Conservation (phyloP, 805 yeast species). For the Soucietia sequanensis region DNA sequence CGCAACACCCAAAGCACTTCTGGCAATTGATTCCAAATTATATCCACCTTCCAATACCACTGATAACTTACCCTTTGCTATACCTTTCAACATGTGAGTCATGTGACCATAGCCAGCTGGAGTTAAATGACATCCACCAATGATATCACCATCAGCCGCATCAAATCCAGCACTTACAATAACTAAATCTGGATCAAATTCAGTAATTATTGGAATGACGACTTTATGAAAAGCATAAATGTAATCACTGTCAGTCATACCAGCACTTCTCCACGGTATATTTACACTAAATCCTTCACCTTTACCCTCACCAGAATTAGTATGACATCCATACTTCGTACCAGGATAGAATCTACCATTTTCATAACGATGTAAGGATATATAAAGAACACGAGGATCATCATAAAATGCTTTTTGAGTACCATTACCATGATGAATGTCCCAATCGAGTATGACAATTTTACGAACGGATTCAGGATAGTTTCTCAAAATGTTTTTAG, state of each 20-base stretch:
- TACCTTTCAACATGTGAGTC: slow-evolving; percentile 85
- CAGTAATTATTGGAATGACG: slow-evolving; percentile 83
- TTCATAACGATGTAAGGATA: slow-evolving; percentile 91
- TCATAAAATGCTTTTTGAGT: slow-evolving; percentile 89
- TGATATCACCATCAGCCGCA: slow-evolving; percentile 97
- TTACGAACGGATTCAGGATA: slow-evolving; percentile 88
- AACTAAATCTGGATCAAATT: slow-evolving; percentile 89
- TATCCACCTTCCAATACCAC: slow-evolving; percentile 97
- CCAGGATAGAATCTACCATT: slow-evolving; percentile 94
- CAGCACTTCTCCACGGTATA: slow-evolving; percentile 90
- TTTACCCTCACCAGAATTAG: slow-evolving; percentile 77
- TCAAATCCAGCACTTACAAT: slow-evolving; percentile 95
- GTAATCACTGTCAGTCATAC: slow-evolving; percentile 95
- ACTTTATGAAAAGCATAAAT: slow-evolving; percentile 85
- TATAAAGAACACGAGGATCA: slow-evolving; percentile 87
- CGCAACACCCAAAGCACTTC: slow-evolving; percentile 88
- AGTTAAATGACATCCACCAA: slow-evolving; percentile 94
- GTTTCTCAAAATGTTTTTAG: slow-evolving; percentile 72
- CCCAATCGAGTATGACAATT: slow-evolving; percentile 93
- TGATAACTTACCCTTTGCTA: slow-evolving; percentile 85
- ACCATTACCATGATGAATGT: slow-evolving; percentile 98
- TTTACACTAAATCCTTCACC: slow-evolving; percentile 90
- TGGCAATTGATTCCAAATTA: slow-evolving; percentile 85
- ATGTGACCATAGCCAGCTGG: slow-evolving; percentile 96
- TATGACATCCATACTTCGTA: slow-evolving; percentile 77